Evolutionary conservation across 345 rosid genomes (phyloP), one percentile per base, ranked within the genome.

Genomic region (Kernera saxatilis): DNA sequence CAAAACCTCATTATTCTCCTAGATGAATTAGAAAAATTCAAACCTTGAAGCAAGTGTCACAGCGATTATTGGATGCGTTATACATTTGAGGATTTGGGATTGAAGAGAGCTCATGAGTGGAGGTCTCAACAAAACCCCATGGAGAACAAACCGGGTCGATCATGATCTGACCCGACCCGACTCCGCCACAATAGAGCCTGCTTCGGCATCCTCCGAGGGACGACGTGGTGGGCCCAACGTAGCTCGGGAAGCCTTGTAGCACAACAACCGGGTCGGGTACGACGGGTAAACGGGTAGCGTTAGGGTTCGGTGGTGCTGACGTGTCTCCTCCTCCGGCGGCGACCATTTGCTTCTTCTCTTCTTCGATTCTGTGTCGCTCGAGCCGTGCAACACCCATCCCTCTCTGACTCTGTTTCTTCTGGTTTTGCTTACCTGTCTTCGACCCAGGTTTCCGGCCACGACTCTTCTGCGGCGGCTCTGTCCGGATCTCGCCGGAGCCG

Each of bases 371-470:
- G 8, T 70, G 32, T 0, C 70, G 73, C 81, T 93, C 97, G 5
- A 93, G 93, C 71, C 84, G 79, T 15, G 84, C 95, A 35, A 92
- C 86, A 5, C 98, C 98, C 89, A 87, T 86, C 2, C 98, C 98
- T 70, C 98, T 83, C 64, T 66, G 83, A 0, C 71, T 80, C 59
- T 18, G 71, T 67, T 84, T 86, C 83, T 86, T 92, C 50, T 72
- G 87, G 25, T 51, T 68, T 52, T 60, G 63, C 39, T 67, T 63
- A 25, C 12, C 30, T 59, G 75, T 26, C 30, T 23, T 76, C 6
- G 63, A 67, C 51, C 76, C 80, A 1, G 77, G 77, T 64, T 72
- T 81, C 27, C 64, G 79, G 56, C 76, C 82, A 37, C 81, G 64
- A 40, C n/a, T 70, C 59, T 56, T 70, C 11, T 41, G 67, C 10